Conservation (phyloP, 768 basidiomycete species). For the Solioccasus polychromus region DNA sequence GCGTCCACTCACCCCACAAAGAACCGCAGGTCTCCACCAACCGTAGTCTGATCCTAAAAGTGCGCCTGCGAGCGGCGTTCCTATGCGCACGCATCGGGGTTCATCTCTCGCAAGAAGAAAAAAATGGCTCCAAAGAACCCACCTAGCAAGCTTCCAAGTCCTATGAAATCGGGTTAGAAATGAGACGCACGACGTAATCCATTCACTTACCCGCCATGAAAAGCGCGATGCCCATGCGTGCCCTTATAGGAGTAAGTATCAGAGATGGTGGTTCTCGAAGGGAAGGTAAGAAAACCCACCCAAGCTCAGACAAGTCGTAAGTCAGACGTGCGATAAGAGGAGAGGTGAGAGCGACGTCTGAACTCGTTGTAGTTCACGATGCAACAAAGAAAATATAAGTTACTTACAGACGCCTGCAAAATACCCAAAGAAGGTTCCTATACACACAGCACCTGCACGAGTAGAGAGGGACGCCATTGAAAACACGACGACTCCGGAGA, state of each 20-base stretch:
- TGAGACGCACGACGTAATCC: not conserved
- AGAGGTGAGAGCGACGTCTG: slow-evolving; percentile 40
- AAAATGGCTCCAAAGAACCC: not conserved
- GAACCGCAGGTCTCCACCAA: slow-evolving; percentile 57
- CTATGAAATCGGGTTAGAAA: slow-evolving; percentile 11
- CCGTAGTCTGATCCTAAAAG: slow-evolving; percentile 47
- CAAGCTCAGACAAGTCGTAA: slow-evolving; percentile 46
- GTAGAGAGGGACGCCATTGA: slow-evolving; percentile 39
- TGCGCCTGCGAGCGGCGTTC: slow-evolving; percentile 55
- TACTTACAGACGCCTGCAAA: slow-evolving; percentile 45
- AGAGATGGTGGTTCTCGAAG: not conserved
- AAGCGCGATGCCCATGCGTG: slow-evolving; percentile 48
- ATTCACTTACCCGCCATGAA: slow-evolving; percentile 40
- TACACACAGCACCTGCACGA: slow-evolving; percentile 35
- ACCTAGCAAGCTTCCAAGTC: slow-evolving; percentile 24
- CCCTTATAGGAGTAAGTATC: slow-evolving; percentile 13
- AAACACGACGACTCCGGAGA: slow-evolving; percentile 40
- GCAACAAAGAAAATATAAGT: not conserved
- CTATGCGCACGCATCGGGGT: slow-evolving; percentile 30
- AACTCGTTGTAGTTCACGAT: not conserved
- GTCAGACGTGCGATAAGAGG: slow-evolving; percentile 45
- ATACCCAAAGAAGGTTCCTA: slow-evolving; percentile 46
- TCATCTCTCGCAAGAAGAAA: slow-evolving; percentile 12
- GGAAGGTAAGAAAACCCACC: slow-evolving; percentile 24
- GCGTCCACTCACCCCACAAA: slow-evolving; percentile 39